A percentile compares a stretch with the other conserved stretches of the same genome.
phyloP scores from a whole-genome alignment of 345 rosid genomes.

The Populus simonii region DNA sequence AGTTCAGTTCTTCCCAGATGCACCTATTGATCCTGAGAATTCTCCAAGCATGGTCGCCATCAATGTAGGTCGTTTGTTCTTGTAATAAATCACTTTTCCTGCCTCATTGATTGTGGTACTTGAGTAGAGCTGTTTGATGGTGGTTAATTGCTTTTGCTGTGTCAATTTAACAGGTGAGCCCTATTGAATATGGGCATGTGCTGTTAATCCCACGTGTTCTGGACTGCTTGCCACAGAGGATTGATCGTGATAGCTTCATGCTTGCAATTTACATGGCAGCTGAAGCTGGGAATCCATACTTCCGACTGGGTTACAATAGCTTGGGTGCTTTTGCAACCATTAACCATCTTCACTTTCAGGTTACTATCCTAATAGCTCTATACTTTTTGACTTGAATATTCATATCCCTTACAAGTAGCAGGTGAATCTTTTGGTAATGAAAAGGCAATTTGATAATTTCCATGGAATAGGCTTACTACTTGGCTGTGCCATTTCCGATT shows the following conservation, averaged over 20 bases:
- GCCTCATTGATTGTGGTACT: not conserved
- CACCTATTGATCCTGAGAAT: conserved; percentile 58
- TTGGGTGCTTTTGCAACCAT: conserved; percentile 97
- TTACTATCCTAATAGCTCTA: conserved; percentile 13
- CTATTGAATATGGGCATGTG: conserved; percentile 96
- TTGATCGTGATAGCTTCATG: conserved; percentile 75
- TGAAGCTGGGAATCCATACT: conserved; percentile 78
- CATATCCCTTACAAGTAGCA: not conserved
- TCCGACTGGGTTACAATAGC: conserved; percentile 93
- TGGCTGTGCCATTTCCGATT: conserved; percentile 72
- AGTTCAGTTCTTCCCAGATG: conserved; percentile 55
- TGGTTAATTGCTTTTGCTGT: not conserved
- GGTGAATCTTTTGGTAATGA: not conserved
- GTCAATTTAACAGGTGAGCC: conserved; percentile 67
- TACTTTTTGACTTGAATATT: not conserved
- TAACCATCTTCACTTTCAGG: conserved; percentile 99
- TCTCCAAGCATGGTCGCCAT: conserved; percentile 93
- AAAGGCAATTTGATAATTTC: conserved; percentile 5
- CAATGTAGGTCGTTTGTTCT: conserved; percentile 47
- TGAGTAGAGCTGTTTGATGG: not conserved
- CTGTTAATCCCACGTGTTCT: conserved; percentile 78
- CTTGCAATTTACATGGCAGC: conserved; percentile 81
- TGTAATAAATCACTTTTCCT: not conserved
- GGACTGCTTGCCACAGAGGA: conserved; percentile 93
- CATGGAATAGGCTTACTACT: conserved; percentile 67